These are phyloP conservation scores for Euphorbia lathyris DNA, from an alignment of 345 rosid genomes.

Conservation along the genomic window DNA sequence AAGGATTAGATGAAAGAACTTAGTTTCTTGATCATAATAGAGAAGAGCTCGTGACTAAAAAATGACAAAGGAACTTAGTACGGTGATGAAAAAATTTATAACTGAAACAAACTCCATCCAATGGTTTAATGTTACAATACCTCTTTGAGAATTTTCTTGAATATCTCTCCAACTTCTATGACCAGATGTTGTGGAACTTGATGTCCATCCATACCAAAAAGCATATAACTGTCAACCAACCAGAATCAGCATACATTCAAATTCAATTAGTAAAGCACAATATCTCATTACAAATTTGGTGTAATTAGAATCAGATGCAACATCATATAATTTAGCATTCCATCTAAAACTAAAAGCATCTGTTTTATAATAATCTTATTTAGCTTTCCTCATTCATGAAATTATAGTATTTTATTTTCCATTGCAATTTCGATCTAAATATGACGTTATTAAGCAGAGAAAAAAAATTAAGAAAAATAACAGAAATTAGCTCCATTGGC, in stretches of 20 bases:
- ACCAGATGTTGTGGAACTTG: slow-evolving; percentile 65
- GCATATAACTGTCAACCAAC: slow-evolving; percentile 49
- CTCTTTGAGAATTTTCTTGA: slow-evolving; percentile 78
- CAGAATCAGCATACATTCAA: slow-evolving; percentile 21
- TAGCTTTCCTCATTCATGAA: background rate
- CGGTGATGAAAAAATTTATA: background rate
- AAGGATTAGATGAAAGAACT: slow-evolving; percentile 19
- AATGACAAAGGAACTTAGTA: background rate
- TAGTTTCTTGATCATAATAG: background rate
- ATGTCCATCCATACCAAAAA: slow-evolving; percentile 60
- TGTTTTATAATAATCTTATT: background rate
- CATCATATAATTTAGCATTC: background rate
- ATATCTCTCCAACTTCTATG: slow-evolving; percentile 65
- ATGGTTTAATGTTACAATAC: slow-evolving; percentile 32
- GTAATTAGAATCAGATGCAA: background rate
- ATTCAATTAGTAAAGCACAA: slow-evolving; percentile 1
- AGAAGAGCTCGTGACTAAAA: background rate
- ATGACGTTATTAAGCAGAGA: background rate
- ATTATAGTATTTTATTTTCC: background rate
- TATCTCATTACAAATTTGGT: slow-evolving; percentile 4
- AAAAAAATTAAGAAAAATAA: background rate
- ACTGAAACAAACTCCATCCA: background rate
- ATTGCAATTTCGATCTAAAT: background rate
- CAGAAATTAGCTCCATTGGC: background rate
- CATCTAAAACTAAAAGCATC: background rate